phyloP scores from a whole-genome alignment of 2,329 filamentous ascomycete species.

The Karstenula rhodostoma region DNA sequence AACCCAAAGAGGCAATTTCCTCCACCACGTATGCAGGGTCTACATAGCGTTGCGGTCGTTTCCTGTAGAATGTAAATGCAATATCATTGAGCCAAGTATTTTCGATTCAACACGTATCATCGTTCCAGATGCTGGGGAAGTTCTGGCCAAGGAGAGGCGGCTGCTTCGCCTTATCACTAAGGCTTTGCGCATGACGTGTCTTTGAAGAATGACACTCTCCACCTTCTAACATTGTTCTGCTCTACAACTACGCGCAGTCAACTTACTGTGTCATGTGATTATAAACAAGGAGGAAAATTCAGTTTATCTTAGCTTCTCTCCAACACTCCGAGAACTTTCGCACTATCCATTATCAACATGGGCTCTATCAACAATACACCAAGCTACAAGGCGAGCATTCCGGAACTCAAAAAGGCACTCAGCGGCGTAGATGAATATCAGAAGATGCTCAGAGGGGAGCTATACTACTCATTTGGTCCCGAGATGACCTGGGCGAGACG shows the following conservation, averaged over 20 bases:
- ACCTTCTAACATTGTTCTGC: neutral
- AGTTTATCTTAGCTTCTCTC: no score
- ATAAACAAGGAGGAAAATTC: no score
- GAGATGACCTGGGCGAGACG: constrained; percentile 10
- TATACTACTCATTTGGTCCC: constrained; percentile 12
- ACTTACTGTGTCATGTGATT: neutral
- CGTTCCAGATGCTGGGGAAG: neutral
- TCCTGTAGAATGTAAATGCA: neutral
- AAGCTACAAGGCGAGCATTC: neutral
- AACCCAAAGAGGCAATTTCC: neutral
- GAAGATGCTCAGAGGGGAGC: constrained; percentile 10
- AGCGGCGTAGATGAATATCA: constrained; percentile 7
- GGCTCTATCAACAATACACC: neutral
- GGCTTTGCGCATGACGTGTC: neutral
- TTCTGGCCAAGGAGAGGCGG: neutral
- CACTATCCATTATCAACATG: neutral
- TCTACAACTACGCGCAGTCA: neutral
- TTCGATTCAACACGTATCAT: neutral
- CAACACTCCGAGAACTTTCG: no score
- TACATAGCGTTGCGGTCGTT: neutral
- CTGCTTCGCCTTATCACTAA: neutral
- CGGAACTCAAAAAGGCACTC: constrained; percentile 1
- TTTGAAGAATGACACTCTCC: neutral
- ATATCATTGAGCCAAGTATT: neutral
- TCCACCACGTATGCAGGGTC: neutral